These are phyloP conservation scores for Penicillium brasilianum DNA, from an alignment of 2,329 filamentous ascomycete species.

Conservation along the genomic window DNA sequence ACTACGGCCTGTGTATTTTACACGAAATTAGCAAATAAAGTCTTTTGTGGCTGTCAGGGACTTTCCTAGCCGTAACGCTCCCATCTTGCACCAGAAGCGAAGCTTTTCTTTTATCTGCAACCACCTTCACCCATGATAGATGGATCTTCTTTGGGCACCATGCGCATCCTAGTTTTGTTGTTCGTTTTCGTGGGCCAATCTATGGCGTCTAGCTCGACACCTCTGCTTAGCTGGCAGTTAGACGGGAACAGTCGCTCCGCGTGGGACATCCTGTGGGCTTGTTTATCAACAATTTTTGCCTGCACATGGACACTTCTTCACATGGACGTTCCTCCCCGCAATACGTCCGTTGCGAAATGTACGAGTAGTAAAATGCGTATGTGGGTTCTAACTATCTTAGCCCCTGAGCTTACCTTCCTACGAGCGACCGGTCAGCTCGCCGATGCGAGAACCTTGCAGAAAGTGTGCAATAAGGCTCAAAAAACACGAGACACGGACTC, in stretches of 20 bases:
- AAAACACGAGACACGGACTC: not conserved
- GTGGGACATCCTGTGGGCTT: constrained; percentile 28
- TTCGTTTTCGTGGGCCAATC: not conserved
- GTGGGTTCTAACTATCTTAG: constrained; percentile 13
- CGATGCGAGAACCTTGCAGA: not conserved
- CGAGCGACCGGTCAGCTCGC: not conserved
- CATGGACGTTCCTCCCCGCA: not conserved
- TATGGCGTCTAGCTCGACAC: constrained; percentile 10
- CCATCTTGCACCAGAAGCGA: not conserved
- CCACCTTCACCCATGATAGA: not conserved
- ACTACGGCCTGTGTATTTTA: not conserved
- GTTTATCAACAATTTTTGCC: constrained; percentile 23
- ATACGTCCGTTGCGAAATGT: not conserved
- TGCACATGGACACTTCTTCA: constrained; percentile 27
- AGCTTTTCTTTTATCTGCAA: not conserved
- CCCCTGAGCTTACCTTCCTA: constrained; percentile 8
- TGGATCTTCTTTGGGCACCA: not conserved
- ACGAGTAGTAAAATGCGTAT: not conserved
- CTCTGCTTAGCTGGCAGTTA: constrained; percentile 19
- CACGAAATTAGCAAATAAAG: not conserved
- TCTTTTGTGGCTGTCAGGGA: not conserved
- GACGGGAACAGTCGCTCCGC: constrained; percentile 17
- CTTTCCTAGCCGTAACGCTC: not conserved
- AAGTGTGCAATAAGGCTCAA: not conserved
- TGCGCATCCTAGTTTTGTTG: not conserved